Base-by-base conservation (phyloP, 106 monocot genomes). In the Phalaenopsis aphrodite region DNA sequence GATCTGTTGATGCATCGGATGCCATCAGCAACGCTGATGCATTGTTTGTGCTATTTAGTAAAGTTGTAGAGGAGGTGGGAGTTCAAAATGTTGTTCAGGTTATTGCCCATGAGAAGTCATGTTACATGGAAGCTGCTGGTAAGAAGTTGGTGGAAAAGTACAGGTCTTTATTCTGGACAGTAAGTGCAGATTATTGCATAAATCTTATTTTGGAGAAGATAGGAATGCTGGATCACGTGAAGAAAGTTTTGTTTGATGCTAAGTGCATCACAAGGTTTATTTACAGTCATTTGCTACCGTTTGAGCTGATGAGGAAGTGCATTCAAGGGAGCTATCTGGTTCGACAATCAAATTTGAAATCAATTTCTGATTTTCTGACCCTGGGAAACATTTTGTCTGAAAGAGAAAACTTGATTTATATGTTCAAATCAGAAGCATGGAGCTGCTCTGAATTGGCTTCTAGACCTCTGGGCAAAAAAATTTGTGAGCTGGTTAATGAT, bases 171-270 rank as follows among this genome's bases (percentile, higher is more conserved):
- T 88, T 83, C 64, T 95, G 90, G 84, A 82, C 83, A 12, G 23
- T 87, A 38, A 89, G 90, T 81, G 90, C 90, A 41, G 90, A 86
- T 80, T 77, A 87, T 41, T 92, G 95, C 82, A 88, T 95, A 75
- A 83, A 92, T 78, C 58, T 90, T 19, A 89, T 95, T 57, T 81
- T 95, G 49, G 86, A 90, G 47, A 92, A 80, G 42, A 90, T 92
- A 86, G 84, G 78, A 37, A 64, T 43, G 67, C 71, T 89, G 36
- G 83, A 85, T 78, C 85, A 87, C 81, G 90, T 92, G 23, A 85
- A 75, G 23, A 68, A 82, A 16, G 84, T 92, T 10, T 78, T 95
- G 3, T n/a, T 8, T 76, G 45, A 80, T 36, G 88, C 89, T 2
- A 88, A 85, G 82, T 61, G 81, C 69, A 84, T 95, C 10, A 90